These are phyloP conservation scores for Fusarium temperatum DNA, from an alignment of 2,329 filamentous ascomycete species.

Conservation along the genomic window DNA sequence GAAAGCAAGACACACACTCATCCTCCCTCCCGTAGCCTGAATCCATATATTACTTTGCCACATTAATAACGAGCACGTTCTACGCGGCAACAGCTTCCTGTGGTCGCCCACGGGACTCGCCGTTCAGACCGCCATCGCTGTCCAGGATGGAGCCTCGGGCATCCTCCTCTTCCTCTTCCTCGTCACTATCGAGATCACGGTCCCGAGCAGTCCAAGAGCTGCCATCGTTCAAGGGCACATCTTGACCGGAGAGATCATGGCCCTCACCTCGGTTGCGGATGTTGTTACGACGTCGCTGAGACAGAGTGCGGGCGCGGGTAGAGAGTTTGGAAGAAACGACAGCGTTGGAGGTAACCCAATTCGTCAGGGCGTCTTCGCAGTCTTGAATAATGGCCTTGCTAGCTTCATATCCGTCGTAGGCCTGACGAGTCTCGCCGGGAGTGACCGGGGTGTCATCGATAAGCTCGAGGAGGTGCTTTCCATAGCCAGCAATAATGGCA, in stretches of 20 bases:
- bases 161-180: conserved; percentile 70
- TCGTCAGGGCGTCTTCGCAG: conserved; percentile 95
- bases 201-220: conserved; percentile 87
- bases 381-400: conserved; percentile 99
- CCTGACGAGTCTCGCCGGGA: conserved; percentile 92
- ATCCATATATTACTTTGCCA: neutral
- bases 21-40: neutral
- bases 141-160: conserved; percentile 60
- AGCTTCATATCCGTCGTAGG: conserved; percentile 97
- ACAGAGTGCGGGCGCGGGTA: conserved; percentile 85
- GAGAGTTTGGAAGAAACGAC: conserved; percentile 89
- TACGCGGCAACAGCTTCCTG: conserved; percentile 61
- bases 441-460: conserved; percentile 97
- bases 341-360: conserved; percentile 93
- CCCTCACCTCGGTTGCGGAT: conserved; percentile 75
- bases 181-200: conserved; percentile 70
- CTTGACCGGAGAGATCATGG: conserved; percentile 84
- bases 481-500: conserved; percentile 96
- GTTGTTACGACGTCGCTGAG: conserved; percentile 81
- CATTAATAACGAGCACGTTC: conserved; percentile 22
- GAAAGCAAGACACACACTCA: neutral
- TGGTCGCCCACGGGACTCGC: conserved; percentile 65
- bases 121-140: conserved; percentile 62
- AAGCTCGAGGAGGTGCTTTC: conserved; percentile 96
- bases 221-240: conserved; percentile 78